phyloP scores from a whole-genome alignment of 331 rosid genomes.

The Quercus lobata region DNA sequence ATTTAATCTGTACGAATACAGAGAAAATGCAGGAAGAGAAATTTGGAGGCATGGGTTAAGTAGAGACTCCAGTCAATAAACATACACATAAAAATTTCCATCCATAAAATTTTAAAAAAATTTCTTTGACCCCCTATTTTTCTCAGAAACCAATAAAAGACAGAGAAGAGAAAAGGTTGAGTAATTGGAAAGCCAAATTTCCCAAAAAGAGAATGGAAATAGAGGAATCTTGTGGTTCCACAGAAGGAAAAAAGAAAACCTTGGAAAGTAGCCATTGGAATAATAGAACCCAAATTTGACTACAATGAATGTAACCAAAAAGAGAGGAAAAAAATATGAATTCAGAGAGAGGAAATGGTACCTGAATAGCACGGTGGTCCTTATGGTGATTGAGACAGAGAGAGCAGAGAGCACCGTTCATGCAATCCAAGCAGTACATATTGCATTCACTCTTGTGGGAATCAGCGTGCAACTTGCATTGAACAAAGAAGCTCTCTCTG shows the following conservation, averaged over 20 bases:
- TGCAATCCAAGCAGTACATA: slow-evolving; percentile 95
- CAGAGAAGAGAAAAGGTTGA: not conserved
- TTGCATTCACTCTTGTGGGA: slow-evolving; percentile 98
- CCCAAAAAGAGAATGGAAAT: not conserved
- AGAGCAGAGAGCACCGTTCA: slow-evolving; percentile 90
- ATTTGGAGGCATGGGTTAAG: not conserved
- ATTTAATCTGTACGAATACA: not conserved
- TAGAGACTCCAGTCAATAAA: not conserved
- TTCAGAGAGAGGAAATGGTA: slow-evolving; percentile 4
- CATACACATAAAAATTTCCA: too few relatives aligned
- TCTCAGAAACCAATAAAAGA: not conserved
- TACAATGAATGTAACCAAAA: not conserved
- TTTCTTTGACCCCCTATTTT: not conserved
- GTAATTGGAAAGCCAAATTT: not conserved
- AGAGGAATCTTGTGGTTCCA: slow-evolving; percentile 10
- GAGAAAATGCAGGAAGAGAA: slow-evolving; percentile 21
- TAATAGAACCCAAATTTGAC: slow-evolving; percentile 13
- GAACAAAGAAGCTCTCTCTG: slow-evolving; percentile 84
- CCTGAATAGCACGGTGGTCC: slow-evolving; percentile 94
- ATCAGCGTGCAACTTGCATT: slow-evolving; percentile 82
- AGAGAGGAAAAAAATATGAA: not conserved
- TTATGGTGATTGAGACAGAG: slow-evolving; percentile 81
- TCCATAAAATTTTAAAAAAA: not conserved
- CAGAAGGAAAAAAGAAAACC: slow-evolving; percentile 17
- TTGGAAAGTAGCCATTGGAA: not conserved